Percentiles rank a stretch among this genome's conserved stretches.
These are phyloP conservation scores for Stromatinia cepivora DNA, from an alignment of 2,329 filamentous ascomycete species.

Conservation along the genomic window DNA sequence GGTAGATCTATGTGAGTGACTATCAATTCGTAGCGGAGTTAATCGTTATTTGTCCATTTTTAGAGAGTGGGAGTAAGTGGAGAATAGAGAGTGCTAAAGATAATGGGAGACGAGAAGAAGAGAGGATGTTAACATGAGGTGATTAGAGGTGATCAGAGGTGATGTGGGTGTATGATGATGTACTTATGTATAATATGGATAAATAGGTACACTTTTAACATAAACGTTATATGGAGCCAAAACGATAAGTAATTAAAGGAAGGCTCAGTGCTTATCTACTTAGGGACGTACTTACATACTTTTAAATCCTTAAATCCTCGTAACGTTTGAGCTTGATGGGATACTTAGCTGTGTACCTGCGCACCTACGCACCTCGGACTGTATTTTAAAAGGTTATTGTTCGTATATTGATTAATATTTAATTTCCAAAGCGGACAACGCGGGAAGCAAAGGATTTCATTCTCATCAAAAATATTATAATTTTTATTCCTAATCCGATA, in stretches of 20 bases:
- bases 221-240: conserved; percentile 10
- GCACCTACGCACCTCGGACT: background rate
- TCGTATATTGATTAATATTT: conserved; percentile 3
- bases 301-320: background rate
- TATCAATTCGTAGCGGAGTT: conserved; percentile 5
- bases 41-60: background rate
- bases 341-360: background rate
- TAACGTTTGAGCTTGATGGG: background rate
- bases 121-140: conserved; percentile 3
- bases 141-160: background rate
- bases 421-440: background rate
- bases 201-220: background rate
- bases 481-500: background rate
- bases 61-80: conserved; percentile 3
- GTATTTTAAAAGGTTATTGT: background rate
- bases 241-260: conserved; percentile 10
- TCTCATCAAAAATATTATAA: background rate
- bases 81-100: background rate
- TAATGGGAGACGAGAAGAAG: background rate
- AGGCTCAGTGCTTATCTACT: background rate
- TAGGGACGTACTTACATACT: background rate
- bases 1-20: conserved; percentile 12
- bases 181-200: background rate
- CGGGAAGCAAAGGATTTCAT: background rate
- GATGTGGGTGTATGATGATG: background rate